These are phyloP conservation scores for Pyrus hybrid DNA, from an alignment of 331 rosid genomes.

Conservation along the genomic window DNA sequence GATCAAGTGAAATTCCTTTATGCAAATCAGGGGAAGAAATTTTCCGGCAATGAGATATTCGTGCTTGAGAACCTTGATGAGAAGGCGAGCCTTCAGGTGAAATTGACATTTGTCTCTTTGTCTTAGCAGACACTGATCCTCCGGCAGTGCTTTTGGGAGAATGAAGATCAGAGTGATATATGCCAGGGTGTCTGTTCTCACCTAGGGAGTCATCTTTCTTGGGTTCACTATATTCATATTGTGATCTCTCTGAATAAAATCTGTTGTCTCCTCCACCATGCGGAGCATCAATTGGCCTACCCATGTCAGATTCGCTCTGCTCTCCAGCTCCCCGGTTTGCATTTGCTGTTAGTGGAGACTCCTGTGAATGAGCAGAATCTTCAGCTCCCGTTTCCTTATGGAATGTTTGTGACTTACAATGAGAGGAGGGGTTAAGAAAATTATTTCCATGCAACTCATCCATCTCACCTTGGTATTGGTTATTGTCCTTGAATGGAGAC, in stretches of 20 bases:
- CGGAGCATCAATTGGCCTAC: background rate
- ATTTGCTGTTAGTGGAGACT: background rate
- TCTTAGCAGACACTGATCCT: background rate
- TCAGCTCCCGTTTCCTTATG: slow-evolving; percentile 1
- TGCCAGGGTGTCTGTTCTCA: background rate
- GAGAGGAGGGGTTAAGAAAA: background rate
- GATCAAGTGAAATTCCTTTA: background rate
- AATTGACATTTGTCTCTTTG: background rate
- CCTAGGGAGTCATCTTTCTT: background rate
- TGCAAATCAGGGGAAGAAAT: background rate
- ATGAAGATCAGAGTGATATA: background rate
- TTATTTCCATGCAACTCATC: slow-evolving; percentile 6
- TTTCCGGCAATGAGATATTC: background rate
- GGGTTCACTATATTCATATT: background rate
- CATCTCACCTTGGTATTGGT: slow-evolving; percentile 10
- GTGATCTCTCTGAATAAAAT: background rate
- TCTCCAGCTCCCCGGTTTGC: background rate
- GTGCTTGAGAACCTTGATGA: slow-evolving; percentile 1
- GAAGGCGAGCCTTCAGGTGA: background rate
- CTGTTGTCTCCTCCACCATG: background rate
- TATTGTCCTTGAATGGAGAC: background rate
- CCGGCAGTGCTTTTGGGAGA: background rate
- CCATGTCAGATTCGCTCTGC: background rate
- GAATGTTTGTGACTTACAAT: background rate
- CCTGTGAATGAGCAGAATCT: slow-evolving; percentile 2